phyloP scores from a whole-genome alignment of 2,329 filamentous ascomycete genomes.

The Cercospora berteroae region DNA sequence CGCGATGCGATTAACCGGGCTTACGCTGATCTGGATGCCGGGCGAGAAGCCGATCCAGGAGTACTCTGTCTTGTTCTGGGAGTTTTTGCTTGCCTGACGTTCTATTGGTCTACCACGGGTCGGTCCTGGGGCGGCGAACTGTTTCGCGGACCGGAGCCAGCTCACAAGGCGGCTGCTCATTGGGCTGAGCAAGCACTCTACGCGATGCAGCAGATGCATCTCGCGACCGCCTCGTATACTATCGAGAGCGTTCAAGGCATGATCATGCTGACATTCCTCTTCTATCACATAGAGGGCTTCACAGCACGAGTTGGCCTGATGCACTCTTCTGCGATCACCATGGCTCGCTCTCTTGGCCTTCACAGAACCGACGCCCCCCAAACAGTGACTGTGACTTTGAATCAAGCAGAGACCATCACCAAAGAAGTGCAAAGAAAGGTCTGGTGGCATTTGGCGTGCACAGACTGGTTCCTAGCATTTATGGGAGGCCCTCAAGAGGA shows the following conservation, averaged over 20 bases:
- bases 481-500: slow-evolving; percentile 47
- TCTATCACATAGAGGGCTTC: slow-evolving; percentile 35
- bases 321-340: slow-evolving; percentile 24
- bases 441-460: slow-evolving; percentile 33
- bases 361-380: slow-evolving; percentile 25
- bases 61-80: slow-evolving; percentile 14
- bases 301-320: slow-evolving; percentile 23
- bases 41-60: slow-evolving; percentile 14
- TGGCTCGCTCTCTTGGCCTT: slow-evolving; percentile 29
- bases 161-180: slow-evolving; percentile 11
- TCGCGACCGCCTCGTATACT: slow-evolving; percentile 5
- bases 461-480: slow-evolving; percentile 38
- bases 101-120: slow-evolving; percentile 16
- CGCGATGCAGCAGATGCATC: slow-evolving; percentile 19
- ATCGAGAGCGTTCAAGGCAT: slow-evolving; percentile 32
- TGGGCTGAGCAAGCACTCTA: slow-evolving; percentile 20
- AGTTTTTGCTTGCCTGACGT: slow-evolving; percentile 19
- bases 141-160: slow-evolving; percentile 12
- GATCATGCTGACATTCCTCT: slow-evolving; percentile 32
- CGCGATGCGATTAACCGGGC: slow-evolving; percentile 19
- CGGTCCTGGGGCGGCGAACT: slow-evolving; percentile 3
- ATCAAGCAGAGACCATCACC: slow-evolving; percentile 24
- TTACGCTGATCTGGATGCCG: slow-evolving; percentile 17
- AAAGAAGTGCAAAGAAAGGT: slow-evolving; percentile 30
- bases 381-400: background rate